These are phyloP conservation scores for Phyllosticta capitalensis DNA, from an alignment of 2,329 filamentous ascomycete genomes.

Conservation along the genomic window DNA sequence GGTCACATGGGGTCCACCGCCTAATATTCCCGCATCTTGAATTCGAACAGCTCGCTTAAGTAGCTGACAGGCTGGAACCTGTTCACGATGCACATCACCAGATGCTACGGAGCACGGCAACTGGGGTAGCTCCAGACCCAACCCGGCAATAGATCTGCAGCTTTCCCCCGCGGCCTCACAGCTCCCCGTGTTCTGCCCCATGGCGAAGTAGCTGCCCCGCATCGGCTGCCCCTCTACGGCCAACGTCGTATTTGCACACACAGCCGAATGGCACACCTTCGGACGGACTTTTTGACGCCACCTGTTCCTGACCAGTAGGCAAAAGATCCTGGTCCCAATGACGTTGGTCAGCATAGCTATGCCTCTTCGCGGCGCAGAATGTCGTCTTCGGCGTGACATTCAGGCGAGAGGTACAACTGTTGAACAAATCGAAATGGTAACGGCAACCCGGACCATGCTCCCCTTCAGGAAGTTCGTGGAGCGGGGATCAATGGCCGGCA, in stretches of 20 bases:
- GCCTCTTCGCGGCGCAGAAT: neutral
- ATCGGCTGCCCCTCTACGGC: neutral
- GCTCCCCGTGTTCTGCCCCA: neutral
- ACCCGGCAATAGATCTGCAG: neutral
- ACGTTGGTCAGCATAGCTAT: neutral
- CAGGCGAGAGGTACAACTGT: neutral
- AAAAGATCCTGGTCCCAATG: neutral
- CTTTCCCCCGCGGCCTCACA: slow-evolving; percentile 1
- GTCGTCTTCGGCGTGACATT: neutral
- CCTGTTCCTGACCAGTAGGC: neutral
- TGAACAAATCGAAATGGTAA: neutral
- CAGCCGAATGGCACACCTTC: neutral
- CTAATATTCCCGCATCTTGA: neutral
- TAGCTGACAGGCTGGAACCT: neutral
- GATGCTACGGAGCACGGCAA: neutral
- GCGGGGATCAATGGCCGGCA: neutral
- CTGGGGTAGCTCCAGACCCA: slow-evolving; percentile 2
- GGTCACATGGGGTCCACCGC: neutral
- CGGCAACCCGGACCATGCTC: neutral
- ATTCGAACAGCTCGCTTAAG: neutral
- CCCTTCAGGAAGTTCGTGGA: neutral
- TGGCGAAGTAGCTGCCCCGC: slow-evolving; percentile 1
- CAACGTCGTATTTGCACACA: neutral
- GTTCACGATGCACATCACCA: slow-evolving; percentile 1
- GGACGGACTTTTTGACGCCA: slow-evolving; percentile 4